Percentiles rank a stretch among this genome's conserved stretches.
These are phyloP conservation scores for Vigna mungo DNA, from an alignment of 306 rosid genomes.

Conservation along the genomic window DNA sequence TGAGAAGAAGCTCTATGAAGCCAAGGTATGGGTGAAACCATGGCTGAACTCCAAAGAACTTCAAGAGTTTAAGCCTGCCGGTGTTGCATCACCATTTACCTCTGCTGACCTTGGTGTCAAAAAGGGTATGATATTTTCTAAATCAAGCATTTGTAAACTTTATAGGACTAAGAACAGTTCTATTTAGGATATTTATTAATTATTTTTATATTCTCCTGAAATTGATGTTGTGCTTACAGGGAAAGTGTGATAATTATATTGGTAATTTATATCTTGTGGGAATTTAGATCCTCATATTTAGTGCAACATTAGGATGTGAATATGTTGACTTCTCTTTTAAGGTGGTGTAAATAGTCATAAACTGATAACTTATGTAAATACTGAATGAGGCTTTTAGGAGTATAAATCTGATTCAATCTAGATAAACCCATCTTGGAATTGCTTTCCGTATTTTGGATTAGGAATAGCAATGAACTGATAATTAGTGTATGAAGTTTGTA, in stretches of 20 bases:
- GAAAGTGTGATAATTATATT: not conserved
- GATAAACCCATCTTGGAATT: conserved; percentile 3
- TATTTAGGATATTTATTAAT: conserved; percentile 5
- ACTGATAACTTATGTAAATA: too few species aligned
- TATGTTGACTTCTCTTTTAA: not conserved
- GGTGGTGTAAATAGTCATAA: not conserved
- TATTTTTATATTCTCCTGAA: not conserved
- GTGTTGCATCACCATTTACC: conserved; percentile 58
- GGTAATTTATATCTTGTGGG: not conserved
- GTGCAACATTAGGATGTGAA: not conserved
- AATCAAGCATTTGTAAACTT: conserved; percentile 1
- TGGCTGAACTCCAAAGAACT: conserved; percentile 88
- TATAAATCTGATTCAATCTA: not conserved
- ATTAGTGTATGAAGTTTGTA: conserved; percentile 10
- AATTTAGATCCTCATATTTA: not conserved
- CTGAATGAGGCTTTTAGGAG: conserved; percentile 22
- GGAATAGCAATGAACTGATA: not conserved
- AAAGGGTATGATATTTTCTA: conserved; percentile 53
- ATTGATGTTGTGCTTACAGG: not conserved
- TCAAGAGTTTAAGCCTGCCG: conserved; percentile 74
- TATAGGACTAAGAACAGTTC: not conserved
- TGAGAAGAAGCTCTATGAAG: conserved; percentile 76
- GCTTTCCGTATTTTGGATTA: conserved; percentile 17
- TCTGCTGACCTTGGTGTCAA: conserved; percentile 75
- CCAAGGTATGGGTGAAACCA: conserved; percentile 92